Evolutionary conservation across 768 basidiomycete species (phyloP).

Genomic region (Naematelia encephala): DNA sequence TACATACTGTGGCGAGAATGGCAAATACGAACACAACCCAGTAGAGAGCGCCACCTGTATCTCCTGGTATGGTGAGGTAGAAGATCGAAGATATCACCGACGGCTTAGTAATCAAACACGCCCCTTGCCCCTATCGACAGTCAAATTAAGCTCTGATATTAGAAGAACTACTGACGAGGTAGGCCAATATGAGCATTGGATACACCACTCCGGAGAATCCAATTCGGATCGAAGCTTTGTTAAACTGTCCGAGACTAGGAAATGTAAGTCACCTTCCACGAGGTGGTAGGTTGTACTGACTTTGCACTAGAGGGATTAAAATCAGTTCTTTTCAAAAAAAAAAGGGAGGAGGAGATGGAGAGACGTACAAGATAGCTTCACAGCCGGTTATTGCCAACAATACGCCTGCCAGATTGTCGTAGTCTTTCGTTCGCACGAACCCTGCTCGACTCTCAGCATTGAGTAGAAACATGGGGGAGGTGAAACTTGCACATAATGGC

Average conservation of each 20-base stretch:
- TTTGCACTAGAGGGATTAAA: neutral
- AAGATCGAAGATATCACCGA: constrained; percentile 60
- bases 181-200: constrained; percentile 62
- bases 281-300: neutral
- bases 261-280: neutral
- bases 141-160: neutral
- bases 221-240: constrained; percentile 60
- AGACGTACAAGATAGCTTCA: constrained; percentile 51
- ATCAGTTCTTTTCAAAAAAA: neutral
- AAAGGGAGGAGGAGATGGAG: no score
- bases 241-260: constrained; percentile 65
- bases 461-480: neutral
- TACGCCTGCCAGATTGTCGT: constrained; percentile 62
- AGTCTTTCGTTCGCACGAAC: constrained; percentile 65
- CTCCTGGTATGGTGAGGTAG: constrained; percentile 65
- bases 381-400: constrained; percentile 68
- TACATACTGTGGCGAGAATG: constrained; percentile 61
- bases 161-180: constrained; percentile 53
- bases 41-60: constrained; percentile 57
- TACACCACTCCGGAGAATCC: constrained; percentile 59
- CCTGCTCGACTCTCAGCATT: neutral
- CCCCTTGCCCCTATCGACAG: constrained; percentile 59
- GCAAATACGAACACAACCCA: constrained; percentile 69
- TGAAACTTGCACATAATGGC: constrained; percentile 59
- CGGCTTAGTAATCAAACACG: constrained; percentile 59